Base-by-base conservation (phyloP, 139 green algal genomes). In the Auxenochlorella protothecoides region DNA sequence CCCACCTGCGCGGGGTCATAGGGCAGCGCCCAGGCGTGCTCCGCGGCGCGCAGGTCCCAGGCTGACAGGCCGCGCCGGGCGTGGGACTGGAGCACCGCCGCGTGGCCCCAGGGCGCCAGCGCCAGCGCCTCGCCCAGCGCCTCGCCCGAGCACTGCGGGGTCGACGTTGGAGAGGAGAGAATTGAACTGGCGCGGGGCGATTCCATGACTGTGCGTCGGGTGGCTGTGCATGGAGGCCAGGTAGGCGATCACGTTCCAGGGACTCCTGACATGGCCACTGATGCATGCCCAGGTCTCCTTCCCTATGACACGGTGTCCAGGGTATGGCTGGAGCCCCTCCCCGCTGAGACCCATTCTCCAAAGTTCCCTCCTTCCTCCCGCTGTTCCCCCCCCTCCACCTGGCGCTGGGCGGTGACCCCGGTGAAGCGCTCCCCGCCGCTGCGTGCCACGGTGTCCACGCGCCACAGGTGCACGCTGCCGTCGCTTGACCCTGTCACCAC, bases 401-500 rank as follows among this genome's bases (percentile, higher is more conserved):
- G 8, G 10, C 62, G 11, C 16, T 3, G 59, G 44, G 8, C 12
- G 44, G 65, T 68, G 66, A 73, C 54, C 63, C 81, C 84, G 59
- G 78, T 86, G 74, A 91, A 89, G 53, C 84, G 84, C 70, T 90
- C 84, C 27, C 74, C 78, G 13, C 68, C 74, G 10, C 69, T 57
- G 2, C 84, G 76, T 11, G 72, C 80, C n/a, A 73, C 81, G 69
- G 87, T 87, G 76, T 96, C 89, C 65, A 96, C 88, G 0, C 88
- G 71, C 91, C 91, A 97, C 73, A 95, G 79, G 65, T 96, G 92
- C 12, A 97, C 70, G 13, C 72, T 85, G 57, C 92, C 92, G 44
- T 75, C 73, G 67, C 74, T 73, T 63, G 78, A 87, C 61, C 74
- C 90, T 2, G 76, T 85, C 3, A 86, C 87, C 7, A 96, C 79